These are phyloP conservation scores for Iris pallida DNA, from an alignment of 116 monocot genomes.

Conservation along the genomic window DNA sequence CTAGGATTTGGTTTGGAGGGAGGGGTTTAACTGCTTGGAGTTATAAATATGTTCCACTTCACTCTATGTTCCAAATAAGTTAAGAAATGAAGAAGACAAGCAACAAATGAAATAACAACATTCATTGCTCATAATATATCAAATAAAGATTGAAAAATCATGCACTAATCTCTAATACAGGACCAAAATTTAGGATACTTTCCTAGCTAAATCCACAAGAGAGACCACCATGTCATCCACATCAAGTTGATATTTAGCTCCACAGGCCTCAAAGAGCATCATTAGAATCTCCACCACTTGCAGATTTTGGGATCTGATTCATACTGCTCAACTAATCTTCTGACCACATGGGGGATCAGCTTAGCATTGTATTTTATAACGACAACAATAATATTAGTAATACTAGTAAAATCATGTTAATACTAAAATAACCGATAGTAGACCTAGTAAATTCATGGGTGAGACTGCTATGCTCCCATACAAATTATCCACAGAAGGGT, in stretches of 20 bases:
- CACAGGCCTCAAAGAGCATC: constrained; percentile 94
- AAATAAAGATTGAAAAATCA: constrained; percentile 1
- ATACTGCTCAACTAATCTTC: constrained; percentile 72
- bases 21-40: constrained; percentile 71
- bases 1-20: too few species aligned
- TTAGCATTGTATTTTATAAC: constrained; percentile 62
- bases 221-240: constrained; percentile 78
- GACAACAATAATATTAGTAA: too few species aligned
- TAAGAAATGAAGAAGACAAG: constrained; percentile 29
- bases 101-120: neutral
- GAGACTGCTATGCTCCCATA: too few species aligned
- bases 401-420: too few species aligned
- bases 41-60: constrained; percentile 65
- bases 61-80: constrained; percentile 45
- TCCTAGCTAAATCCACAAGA: constrained; percentile 76
- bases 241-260: constrained; percentile 77
- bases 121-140: constrained; percentile 5
- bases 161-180: neutral
- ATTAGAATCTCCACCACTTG: constrained; percentile 67
- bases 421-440: too few species aligned
- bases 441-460: too few species aligned
- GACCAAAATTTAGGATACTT: constrained; percentile 48
- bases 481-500: too few species aligned
- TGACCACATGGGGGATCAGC: constrained; percentile 60
- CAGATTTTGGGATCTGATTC: constrained; percentile 67